These are phyloP conservation scores for Xylaria sp. DNA, from an alignment of 2,329 filamentous ascomycete species.

Conservation along the genomic window DNA sequence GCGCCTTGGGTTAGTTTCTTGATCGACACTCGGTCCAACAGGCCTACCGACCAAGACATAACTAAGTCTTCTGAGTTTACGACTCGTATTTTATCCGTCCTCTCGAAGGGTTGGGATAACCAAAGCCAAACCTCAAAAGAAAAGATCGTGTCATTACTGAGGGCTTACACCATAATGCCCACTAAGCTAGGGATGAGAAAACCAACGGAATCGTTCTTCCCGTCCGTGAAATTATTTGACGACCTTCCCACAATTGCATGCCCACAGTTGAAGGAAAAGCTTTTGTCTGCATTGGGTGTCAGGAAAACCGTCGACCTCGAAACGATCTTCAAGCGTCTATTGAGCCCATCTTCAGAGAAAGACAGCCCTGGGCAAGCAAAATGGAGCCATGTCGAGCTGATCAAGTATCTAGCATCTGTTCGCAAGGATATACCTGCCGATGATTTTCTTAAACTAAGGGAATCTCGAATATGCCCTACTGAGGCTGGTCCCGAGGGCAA, in stretches of 20 bases:
- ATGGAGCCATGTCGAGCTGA: constrained; percentile 94
- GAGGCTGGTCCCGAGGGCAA: constrained; percentile 70
- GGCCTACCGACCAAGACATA: constrained; percentile 73
- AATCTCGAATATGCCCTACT: constrained; percentile 84
- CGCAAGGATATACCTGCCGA: constrained; percentile 85
- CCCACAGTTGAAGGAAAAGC: constrained; percentile 88
- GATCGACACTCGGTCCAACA: constrained; percentile 72
- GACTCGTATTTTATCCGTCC: constrained; percentile 76
- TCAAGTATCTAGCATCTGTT: constrained; percentile 93
- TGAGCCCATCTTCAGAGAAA: constrained; percentile 67
- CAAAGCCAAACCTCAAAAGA: constrained; percentile 73
- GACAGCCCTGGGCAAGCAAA: constrained; percentile 66
- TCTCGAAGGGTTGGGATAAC: constrained; percentile 93
- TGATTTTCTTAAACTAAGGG: constrained; percentile 81
- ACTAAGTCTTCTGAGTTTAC: constrained; percentile 79
- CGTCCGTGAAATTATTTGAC: constrained; percentile 93
- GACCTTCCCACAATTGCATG: constrained; percentile 87
- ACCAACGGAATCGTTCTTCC: constrained; percentile 89
- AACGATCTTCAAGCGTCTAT: constrained; percentile 88
- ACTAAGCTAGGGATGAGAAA: constrained; percentile 91
- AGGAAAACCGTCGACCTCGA: constrained; percentile 95
- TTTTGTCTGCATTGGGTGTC: constrained; percentile 84
- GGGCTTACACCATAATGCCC: constrained; percentile 79
- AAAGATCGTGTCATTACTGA: constrained; percentile 72
- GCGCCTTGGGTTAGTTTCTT: constrained; percentile 88